Evolutionary conservation across 495 filamentous ascomycete genomes (phyloP).

Genomic region (Cercophora sp.): DNA sequence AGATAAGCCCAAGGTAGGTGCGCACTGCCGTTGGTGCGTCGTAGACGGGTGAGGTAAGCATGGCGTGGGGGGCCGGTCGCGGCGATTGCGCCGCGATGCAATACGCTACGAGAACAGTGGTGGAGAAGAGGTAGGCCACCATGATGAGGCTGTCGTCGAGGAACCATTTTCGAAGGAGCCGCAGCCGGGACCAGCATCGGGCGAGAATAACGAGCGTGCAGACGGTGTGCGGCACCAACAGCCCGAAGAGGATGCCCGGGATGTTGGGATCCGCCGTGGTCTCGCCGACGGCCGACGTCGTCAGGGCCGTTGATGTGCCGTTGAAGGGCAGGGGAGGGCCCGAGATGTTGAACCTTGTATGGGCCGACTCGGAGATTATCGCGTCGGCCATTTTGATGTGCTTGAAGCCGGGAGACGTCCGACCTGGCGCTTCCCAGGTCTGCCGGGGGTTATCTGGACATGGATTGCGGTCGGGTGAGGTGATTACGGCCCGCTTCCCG

Average conservation of each 20-base stretch:
- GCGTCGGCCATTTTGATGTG: constrained; percentile 4
- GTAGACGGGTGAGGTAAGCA: not conserved
- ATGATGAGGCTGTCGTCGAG: constrained; percentile 29
- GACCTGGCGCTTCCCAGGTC: constrained; percentile 7
- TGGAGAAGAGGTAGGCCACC: constrained; percentile 24
- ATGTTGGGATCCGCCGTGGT: constrained; percentile 11
- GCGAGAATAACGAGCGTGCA: constrained; percentile 27
- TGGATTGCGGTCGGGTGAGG: not conserved
- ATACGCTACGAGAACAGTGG: constrained; percentile 26
- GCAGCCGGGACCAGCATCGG: constrained; percentile 23
- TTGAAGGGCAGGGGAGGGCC: constrained; percentile 19
- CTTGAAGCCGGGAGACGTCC: not conserved
- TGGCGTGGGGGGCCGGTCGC: not conserved
- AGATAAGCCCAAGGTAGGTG: constrained; percentile 25
- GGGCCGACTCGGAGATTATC: constrained; percentile 15
- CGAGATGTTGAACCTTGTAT: constrained; percentile 28
- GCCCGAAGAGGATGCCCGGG: constrained; percentile 25
- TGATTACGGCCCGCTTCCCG: too few relatives aligned
- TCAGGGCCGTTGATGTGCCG: not conserved
- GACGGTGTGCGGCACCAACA: constrained; percentile 27
- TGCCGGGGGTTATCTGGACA: constrained; percentile 6
- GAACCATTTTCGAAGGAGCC: constrained; percentile 29
- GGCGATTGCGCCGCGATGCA: constrained; percentile 18
- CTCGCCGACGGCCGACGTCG: not conserved
- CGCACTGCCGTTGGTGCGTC: constrained; percentile 9